Base-by-base conservation (phyloP, 495 filamentous ascomycete species). In the Aspergillus hancockii region DNA sequence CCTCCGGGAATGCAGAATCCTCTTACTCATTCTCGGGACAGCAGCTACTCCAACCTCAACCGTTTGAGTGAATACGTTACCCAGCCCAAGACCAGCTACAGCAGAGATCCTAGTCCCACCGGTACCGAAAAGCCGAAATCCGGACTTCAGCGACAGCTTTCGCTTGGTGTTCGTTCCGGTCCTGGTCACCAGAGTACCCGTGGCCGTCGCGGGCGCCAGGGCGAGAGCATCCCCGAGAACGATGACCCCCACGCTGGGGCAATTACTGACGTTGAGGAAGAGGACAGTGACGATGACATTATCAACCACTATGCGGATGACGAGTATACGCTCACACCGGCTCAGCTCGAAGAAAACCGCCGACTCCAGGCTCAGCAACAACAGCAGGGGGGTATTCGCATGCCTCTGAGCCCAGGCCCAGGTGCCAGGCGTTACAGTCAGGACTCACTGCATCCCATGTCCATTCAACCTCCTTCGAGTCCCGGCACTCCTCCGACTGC, bases 11-110 rank as follows among this genome's bases (percentile, higher is more conserved):
- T 69, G 23, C 52, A 68, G 23, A 74, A 69, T 3, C 69, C 74
- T 8, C 41, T 73, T 25, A 13, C 58, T 0, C 68, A 69, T 22
- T 65, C 68, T 0, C 56, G 21, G 70, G 75, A 54, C 76, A 85
- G 75, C 63, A 85, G 56, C 65, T 86, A 58, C 71, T 77, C 55
- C 76, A 84, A 69, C 82, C 82, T 67, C 78, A 79, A 64, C 70
- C 65, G 62, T 68, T 82, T 56, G 72, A 62, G 77, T 71, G 57
- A 62, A 71, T 63, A 73, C 71, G 80, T 57, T 75, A 54, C 77
- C 65, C 72, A 75, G 69, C 36, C 78, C 70, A 70, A 72, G 63
- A 66, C 76, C 67, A 61, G 79, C 32, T 75, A 79, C 67, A 77
- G 75, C 57, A 62, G 67, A n/a, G 72, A 79, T 22, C 64, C 70